phyloP scores from a whole-genome alignment of 345 rosid genomes.

The Erysimum cheiranthoides region DNA sequence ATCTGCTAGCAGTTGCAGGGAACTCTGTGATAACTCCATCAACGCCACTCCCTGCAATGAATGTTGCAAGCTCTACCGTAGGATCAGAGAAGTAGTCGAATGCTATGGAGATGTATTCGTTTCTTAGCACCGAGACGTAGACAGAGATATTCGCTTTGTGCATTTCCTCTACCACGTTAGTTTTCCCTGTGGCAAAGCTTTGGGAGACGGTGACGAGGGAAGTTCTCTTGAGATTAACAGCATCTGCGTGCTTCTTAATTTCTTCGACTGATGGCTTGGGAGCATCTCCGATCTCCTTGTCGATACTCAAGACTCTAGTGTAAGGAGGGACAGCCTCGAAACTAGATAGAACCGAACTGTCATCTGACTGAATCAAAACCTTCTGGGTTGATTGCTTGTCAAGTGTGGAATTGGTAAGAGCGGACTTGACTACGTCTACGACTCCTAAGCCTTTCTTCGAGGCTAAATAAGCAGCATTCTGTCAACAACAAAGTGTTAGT shows the following conservation, averaged over 20 bases:
- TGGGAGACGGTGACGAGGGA: constrained; percentile 47
- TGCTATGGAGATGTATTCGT: constrained; percentile 65
- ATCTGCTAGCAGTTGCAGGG: constrained; percentile 81
- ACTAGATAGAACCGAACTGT: constrained; percentile 67
- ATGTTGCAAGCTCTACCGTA: constrained; percentile 67
- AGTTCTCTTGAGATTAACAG: constrained; percentile 54
- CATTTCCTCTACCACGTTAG: constrained; percentile 61
- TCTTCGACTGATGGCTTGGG: constrained; percentile 58
- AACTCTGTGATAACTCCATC: constrained; percentile 79
- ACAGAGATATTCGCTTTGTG: constrained; percentile 71
- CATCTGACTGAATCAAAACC: constrained; percentile 79
- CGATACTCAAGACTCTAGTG: constrained; percentile 61
- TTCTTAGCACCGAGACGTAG: constrained; percentile 61
- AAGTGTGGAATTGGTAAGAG: constrained; percentile 65
- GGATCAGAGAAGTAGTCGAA: constrained; percentile 85
- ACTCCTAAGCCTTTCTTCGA: constrained; percentile 78
- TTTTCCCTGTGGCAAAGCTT: constrained; percentile 52
- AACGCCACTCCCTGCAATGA: constrained; percentile 51
- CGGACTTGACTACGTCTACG: constrained; percentile 54
- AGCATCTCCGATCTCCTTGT: constrained; percentile 57
- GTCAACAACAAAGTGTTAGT: constrained; percentile 22
- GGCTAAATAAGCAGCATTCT: constrained; percentile 94
- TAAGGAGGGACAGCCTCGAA: constrained; percentile 55
- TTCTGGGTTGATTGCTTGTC: constrained; percentile 76
- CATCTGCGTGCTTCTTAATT: constrained; percentile 76